Evolutionary conservation across 345 rosid species (phyloP).

Genomic region (Melastoma malabathricum): DNA sequence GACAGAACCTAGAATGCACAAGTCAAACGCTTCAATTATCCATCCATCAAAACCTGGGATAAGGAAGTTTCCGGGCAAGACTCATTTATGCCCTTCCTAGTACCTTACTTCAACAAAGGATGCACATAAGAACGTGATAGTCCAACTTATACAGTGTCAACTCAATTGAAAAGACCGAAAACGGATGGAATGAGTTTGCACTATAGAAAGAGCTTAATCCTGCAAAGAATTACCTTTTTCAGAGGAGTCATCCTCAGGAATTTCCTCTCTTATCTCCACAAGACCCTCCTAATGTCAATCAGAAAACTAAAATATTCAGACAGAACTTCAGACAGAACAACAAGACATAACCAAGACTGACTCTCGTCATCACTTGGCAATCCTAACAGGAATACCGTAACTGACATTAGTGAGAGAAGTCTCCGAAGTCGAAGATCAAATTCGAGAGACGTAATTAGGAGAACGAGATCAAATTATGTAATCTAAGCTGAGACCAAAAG

Average conservation of each 20-base stretch:
- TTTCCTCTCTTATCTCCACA: constrained; percentile 84
- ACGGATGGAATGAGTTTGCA: neutral
- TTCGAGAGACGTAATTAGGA: too few species aligned
- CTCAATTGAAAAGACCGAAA: neutral
- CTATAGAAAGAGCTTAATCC: constrained; percentile 4
- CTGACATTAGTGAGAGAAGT: too few species aligned
- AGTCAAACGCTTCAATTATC: neutral
- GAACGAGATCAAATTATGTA: too few species aligned
- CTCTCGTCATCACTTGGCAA: too few species aligned
- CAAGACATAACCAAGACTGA: too few species aligned
- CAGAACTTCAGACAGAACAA: neutral
- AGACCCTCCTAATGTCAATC: constrained; percentile 51
- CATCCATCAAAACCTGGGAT: neutral
- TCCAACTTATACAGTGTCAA: too few species aligned
- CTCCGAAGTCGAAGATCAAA: too few species aligned
- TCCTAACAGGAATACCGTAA: too few species aligned
- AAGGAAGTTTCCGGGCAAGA: neutral
- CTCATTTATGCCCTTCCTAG: too few species aligned
- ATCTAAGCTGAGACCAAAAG: constrained; percentile 1
- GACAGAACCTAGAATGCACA: constrained; percentile 11
- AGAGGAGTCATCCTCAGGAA: constrained; percentile 30
- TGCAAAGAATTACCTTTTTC: constrained; percentile 30
- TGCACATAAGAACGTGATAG: too few species aligned
- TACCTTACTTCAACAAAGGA: too few species aligned
- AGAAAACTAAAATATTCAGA: neutral